Base-by-base conservation (phyloP, 2,329 filamentous ascomycete genomes). In the Fusarium sp. region DNA sequence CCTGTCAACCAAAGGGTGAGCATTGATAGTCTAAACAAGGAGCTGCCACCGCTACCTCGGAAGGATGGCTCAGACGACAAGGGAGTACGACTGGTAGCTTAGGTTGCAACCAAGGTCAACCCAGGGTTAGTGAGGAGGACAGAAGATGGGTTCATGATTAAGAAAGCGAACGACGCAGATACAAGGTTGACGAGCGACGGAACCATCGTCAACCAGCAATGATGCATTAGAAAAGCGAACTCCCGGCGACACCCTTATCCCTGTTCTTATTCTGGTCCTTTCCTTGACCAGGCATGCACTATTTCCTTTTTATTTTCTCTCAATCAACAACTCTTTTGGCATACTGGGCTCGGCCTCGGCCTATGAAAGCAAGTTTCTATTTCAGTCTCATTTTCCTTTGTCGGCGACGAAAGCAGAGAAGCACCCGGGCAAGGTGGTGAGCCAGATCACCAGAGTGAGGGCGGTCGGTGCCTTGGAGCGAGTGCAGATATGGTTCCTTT, bases 21-120 rank as follows among this genome's bases (percentile, higher is more conserved):
- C 75, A 83, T 82, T 45, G 84, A 87, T 39, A 88, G 87, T 66
- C 77, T 89, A 41, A 85, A 89, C 68, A 90, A 90, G 77, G 82
- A 83, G 13, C 75, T 90, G 45, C 88, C 87, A 9, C 85, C 87
- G 5, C 75, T 90, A 42, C 88, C 88, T 20, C 70, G 61, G 27
- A 72, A 76, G 63, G 73, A 75, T 61, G 66, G 69, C 39, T 69
- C 65, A 39, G 68, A 73, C 31, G 70, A 74, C 41, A 72, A 70
- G 47, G 70, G 72, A 31, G 58, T 76, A 45, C 71, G 72, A 63
- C 67, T 79, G 74, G 71, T 75, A 58, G 74, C 72, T 45, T 79
- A 79, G 76, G 67, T 69, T 57, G 67, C 75, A 43, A 57, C 58
- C 52, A 55, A 63, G 37, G 51, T 58, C 48, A 60, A 58, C 46